phyloP scores from a whole-genome alignment of 441 rosid species.

The Euphorbia celastroides region DNA sequence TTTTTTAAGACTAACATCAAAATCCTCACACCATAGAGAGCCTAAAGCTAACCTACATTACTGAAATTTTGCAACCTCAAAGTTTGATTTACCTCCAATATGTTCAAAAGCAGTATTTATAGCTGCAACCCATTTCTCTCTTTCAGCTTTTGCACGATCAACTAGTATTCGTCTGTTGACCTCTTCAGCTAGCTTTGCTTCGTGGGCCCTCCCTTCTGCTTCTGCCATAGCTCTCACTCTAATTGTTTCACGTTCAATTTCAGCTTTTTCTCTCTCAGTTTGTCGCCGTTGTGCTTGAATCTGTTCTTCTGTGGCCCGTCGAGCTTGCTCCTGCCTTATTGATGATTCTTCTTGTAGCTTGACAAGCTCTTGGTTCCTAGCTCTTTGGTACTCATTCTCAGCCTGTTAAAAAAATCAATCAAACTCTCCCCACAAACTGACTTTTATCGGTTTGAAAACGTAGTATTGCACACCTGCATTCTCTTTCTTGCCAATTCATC shows the following conservation, averaged over 20 bases:
- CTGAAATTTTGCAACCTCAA: neutral
- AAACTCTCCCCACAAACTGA: conserved; percentile 15
- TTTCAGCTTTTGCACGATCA: conserved; percentile 95
- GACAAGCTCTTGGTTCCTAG: conserved; percentile 91
- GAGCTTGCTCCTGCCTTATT: conserved; percentile 85
- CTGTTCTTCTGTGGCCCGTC: conserved; percentile 92
- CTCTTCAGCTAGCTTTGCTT: conserved; percentile 92
- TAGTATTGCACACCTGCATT: conserved; percentile 70
- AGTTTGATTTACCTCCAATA: conserved; percentile 62
- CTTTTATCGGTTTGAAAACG: conserved; percentile 7
- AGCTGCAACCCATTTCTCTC: conserved; percentile 98
- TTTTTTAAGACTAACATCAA: neutral
- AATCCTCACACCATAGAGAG: neutral
- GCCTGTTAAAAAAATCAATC: conserved; percentile 43
- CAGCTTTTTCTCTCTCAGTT: conserved; percentile 95
- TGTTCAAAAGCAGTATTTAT: conserved; percentile 94
- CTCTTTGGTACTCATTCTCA: conserved; percentile 80
- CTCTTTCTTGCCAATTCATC: conserved; percentile 95
- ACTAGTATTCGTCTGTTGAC: conserved; percentile 79
- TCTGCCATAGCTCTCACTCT: conserved; percentile 89
- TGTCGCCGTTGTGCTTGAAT: conserved; percentile 89
- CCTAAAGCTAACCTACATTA: neutral
- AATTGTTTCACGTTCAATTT: conserved; percentile 95
- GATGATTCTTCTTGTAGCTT: conserved; percentile 91
- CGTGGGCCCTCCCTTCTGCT: conserved; percentile 98